A percentile compares a stretch with the other conserved stretches of the same genome.
Evolutionary conservation across 441 rosid genomes (phyloP).

Genomic region (Gossypium lobatum): DNA sequence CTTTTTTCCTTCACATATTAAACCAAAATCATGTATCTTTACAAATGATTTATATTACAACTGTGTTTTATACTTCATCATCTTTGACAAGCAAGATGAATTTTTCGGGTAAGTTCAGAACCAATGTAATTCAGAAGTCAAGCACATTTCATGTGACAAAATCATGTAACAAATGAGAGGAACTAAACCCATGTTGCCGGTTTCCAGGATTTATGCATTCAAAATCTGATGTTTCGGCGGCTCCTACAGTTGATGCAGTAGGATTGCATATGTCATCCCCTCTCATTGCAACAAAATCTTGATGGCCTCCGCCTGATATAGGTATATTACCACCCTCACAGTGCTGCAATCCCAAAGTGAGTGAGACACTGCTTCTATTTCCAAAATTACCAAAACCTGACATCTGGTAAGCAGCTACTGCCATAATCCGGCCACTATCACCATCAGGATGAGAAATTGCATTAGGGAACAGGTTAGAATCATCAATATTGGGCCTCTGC

Average conservation of each 20-base stretch:
- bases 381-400: conserved; percentile 57
- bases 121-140: neutral
- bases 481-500: conserved; percentile 32
- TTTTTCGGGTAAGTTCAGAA: neutral
- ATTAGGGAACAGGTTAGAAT: conserved; percentile 37
- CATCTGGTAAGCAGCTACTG: conserved; percentile 52
- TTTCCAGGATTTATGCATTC: conserved; percentile 54
- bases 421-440: conserved; percentile 36
- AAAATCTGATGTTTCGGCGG: conserved; percentile 32
- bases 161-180: conserved; percentile 69
- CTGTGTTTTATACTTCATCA: neutral
- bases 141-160: conserved; percentile 48
- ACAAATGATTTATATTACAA: conserved; percentile 24
- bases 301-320: conserved; percentile 38
- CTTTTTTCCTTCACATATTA: conserved; percentile 20
- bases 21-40: conserved; percentile 34
- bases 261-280: conserved; percentile 44
- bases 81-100: conserved; percentile 14
- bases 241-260: conserved; percentile 23
- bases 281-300: conserved; percentile 44
- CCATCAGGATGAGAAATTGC: conserved; percentile 29
- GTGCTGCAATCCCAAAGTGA: conserved; percentile 78
- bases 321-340: conserved; percentile 50
- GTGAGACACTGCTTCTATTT: conserved; percentile 58
- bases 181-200: conserved; percentile 59